Percentiles rank a stretch among this genome's conserved stretches.
Evolutionary conservation across 2,329 filamentous ascomycete species (phyloP).

Genomic region (Penicillium glabrum): DNA sequence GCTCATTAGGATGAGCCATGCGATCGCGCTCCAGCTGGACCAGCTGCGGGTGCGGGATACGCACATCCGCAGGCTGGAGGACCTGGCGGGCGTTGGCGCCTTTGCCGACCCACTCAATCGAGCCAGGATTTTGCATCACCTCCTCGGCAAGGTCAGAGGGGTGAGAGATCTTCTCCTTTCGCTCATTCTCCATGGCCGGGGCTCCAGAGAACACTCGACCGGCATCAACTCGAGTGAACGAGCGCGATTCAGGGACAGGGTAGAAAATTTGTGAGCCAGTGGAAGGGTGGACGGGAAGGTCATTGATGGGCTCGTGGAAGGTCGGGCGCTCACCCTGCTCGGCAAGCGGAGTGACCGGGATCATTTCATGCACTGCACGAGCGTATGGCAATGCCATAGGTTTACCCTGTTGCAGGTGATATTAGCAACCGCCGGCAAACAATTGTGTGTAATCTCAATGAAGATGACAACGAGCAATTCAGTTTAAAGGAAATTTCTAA

Average conservation of each 20-base stretch:
- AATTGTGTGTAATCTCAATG: constrained; percentile 2
- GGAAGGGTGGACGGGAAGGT: constrained; percentile 59
- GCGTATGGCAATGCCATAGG: constrained; percentile 74
- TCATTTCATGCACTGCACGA: constrained; percentile 73
- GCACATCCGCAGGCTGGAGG: constrained; percentile 61
- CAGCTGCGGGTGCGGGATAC: constrained; percentile 64
- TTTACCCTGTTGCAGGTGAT: constrained; percentile 62
- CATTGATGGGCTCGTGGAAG: constrained; percentile 63
- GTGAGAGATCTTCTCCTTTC: constrained; percentile 20
- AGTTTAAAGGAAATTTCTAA: constrained; percentile 58
- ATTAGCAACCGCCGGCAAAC: constrained; percentile 18
- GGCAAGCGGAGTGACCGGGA: constrained; percentile 64
- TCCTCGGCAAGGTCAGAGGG: constrained; percentile 34
- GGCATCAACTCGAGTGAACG: constrained; percentile 65
- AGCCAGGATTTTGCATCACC: constrained; percentile 31
- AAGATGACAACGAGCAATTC: constrained; percentile 17
- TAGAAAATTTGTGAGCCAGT: constrained; percentile 60
- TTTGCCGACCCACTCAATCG: constrained; percentile 46
- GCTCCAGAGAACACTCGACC: constrained; percentile 59
- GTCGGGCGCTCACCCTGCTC: constrained; percentile 37
- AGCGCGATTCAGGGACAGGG: constrained; percentile 62
- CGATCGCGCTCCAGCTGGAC: constrained; percentile 51
- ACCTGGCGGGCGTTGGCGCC: constrained; percentile 46
- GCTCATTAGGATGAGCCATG: constrained; percentile 35
- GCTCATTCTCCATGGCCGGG: constrained; percentile 34